Evolutionary conservation across 1,139 yeast genomes (phyloP), one percentile per base, ranked within the genome.

Genomic region (Barnettozyma hawaiiensis): DNA sequence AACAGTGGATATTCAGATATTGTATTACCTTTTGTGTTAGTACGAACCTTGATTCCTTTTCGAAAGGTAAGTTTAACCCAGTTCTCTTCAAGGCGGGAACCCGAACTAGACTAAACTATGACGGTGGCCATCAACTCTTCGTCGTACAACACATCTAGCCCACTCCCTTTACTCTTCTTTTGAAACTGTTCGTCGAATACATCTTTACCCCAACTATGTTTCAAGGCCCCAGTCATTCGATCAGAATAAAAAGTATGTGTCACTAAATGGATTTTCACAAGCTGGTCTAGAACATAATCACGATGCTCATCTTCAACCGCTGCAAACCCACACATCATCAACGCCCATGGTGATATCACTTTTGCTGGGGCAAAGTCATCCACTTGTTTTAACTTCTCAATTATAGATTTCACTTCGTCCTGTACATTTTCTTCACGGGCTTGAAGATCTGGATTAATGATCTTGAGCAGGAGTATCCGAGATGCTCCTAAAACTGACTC

Each of bases 241-340:
- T 18, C 21, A 12, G 21, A 16, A 14, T 16, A 29, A 12, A 18
- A 16, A 3, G 32, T 16, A 29, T 29, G 32, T 12, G 32, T 29
- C n/a, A 29, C 32, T 5, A 16, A 16, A 18, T 29, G 19, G 12
- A 29, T 21, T 21, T 16, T 16, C 5, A 16, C 32, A 15, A 29
- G 16, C 32, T 29, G 21, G 18, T 29, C 32, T n/a, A 29, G n/a
- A 15, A 29, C 32, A 29, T 16, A 29, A 12, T 5, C n/a, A 16
- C 32, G 19, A 29, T 29, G 21, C 11, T 16, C 21, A 11, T 16
- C 21, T 7, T 29, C 21, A 16, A 29, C 9, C 11, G 32, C 32
- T 5, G 32, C 32, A 29, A 29, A 29, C n/a, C 32, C 32, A 16
- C 32, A 29, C 21, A 29, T 29, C 32, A 29, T 16, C 32, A 29